A percentile compares a stretch with the other conserved stretches of the same genome.
phyloP scores from a whole-genome alignment of 441 rosid genomes.

The Populus hybrid region DNA sequence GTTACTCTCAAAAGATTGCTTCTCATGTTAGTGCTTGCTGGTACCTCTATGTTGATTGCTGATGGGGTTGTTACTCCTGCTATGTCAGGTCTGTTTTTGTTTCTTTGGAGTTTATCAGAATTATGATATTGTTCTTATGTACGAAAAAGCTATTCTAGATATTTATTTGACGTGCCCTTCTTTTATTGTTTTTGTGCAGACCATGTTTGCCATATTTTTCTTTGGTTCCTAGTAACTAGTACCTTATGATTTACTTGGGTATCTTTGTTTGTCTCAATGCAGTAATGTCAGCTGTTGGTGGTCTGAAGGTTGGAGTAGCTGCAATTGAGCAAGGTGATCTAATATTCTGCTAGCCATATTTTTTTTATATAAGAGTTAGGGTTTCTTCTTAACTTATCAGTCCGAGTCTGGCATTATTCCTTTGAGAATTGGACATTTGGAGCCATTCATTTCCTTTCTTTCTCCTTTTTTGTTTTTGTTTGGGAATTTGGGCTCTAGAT shows the following conservation, averaged over 20 bases:
- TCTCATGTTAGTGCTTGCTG: conserved; percentile 83
- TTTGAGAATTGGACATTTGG: neutral
- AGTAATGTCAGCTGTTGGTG: conserved; percentile 96
- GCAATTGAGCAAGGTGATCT: conserved; percentile 74
- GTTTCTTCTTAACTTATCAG: neutral
- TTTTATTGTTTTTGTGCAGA: neutral
- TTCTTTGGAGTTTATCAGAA: neutral
- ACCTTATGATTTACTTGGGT: conserved; percentile 13
- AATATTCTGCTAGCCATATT: neutral
- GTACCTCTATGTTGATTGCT: conserved; percentile 95
- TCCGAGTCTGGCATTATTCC: neutral
- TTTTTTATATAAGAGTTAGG: neutral
- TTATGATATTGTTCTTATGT: neutral
- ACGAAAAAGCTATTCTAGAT: neutral
- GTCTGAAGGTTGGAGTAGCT: conserved; percentile 78
- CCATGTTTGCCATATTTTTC: neutral
- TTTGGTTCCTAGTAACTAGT: neutral
- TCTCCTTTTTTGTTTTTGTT: neutral
- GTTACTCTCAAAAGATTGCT: conserved; percentile 68
- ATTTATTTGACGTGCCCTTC: neutral
- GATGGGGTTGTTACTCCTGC: conserved; percentile 97
- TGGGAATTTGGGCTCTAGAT: neutral
- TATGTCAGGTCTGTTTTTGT: conserved; percentile 78
- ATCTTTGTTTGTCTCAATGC: conserved; percentile 37
- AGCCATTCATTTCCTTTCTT: neutral